A percentile compares a stretch with the other conserved stretches of the same genome.
Evolutionary conservation across 768 basidiomycete species (phyloP).

Genomic region (Tulasnella sp.): DNA sequence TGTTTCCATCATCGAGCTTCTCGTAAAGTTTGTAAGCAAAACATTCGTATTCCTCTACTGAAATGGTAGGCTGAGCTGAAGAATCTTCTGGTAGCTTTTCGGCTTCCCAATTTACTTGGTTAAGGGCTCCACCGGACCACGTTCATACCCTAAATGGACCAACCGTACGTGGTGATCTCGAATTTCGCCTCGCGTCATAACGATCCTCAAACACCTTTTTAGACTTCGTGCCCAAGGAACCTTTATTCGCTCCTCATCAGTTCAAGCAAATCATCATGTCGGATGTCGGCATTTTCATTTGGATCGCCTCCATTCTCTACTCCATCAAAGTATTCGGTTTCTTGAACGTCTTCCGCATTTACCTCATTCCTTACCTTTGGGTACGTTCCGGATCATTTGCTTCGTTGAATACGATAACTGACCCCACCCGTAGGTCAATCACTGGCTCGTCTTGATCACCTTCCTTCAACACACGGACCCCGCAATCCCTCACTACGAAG

Average conservation of each 20-base stretch:
- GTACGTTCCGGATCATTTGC: background rate
- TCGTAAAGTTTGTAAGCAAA: constrained; percentile 60
- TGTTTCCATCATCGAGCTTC: constrained; percentile 58
- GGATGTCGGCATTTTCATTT: constrained; percentile 77
- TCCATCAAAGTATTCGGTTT: constrained; percentile 68
- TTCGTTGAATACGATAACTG: background rate
- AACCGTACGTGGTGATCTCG: constrained; percentile 62
- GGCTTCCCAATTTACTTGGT: constrained; percentile 89
- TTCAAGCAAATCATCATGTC: constrained; percentile 74
- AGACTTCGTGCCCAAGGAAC: constrained; percentile 78
- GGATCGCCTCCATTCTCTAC: constrained; percentile 61
- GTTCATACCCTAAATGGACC: constrained; percentile 71
- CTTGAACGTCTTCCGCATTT: constrained; percentile 72
- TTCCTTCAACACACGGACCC: constrained; percentile 99
- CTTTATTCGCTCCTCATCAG: constrained; percentile 87
- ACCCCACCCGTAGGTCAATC: constrained; percentile 61
- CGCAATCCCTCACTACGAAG: constrained; percentile 89
- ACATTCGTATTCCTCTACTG: background rate
- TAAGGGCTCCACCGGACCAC: constrained; percentile 83
- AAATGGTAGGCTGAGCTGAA: background rate
- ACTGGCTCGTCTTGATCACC: constrained; percentile 97
- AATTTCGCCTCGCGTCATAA: background rate
- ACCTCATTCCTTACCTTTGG: constrained; percentile 53
- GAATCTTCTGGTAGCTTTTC: constrained; percentile 53
- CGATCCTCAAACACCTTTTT: background rate